These are phyloP conservation scores for Lepidium campestre DNA, from an alignment of 441 rosid genomes.

Conservation along the genomic window DNA sequence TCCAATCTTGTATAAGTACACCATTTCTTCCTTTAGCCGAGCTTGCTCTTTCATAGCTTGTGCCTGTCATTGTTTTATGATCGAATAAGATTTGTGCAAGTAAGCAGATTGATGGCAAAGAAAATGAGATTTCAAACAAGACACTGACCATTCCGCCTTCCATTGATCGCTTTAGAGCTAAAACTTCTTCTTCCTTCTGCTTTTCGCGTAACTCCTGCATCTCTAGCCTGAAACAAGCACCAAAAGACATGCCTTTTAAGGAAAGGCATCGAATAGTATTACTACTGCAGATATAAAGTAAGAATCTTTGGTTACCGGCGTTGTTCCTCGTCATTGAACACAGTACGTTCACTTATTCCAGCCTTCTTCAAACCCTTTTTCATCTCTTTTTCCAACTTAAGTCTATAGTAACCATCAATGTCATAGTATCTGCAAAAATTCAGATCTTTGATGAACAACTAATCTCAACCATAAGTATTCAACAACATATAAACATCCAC, in stretches of 20 bases:
- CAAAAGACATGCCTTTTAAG: background rate
- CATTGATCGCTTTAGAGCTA: conserved; percentile 73
- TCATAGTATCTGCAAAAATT: conserved; percentile 55
- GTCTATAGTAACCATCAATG: conserved; percentile 79
- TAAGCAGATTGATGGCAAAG: background rate
- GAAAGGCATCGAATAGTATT: background rate
- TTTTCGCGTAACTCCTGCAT: conserved; percentile 67
- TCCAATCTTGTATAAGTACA: conserved; percentile 79
- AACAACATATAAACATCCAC: background rate
- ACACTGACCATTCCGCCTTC: conserved; percentile 88
- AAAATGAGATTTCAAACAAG: background rate
- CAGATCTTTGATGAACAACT: background rate
- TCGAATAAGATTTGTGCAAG: background rate
- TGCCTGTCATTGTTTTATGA: conserved; percentile 40
- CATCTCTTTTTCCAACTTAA: conserved; percentile 59
- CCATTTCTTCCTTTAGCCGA: conserved; percentile 84
- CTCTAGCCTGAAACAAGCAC: conserved; percentile 56
- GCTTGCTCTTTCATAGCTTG: conserved; percentile 98
- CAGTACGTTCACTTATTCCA: conserved; percentile 58
- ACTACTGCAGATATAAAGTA: background rate
- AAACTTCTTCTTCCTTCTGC: conserved; percentile 76
- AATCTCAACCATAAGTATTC: background rate
- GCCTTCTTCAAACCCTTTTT: conserved; percentile 67
- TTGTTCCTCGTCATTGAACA: conserved; percentile 90
- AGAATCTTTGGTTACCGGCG: conserved; percentile 49